Percentiles rank a stretch among this genome's conserved stretches.
Conservation (phyloP, 495 filamentous ascomycete species). For the Penicillium silybi region DNA sequence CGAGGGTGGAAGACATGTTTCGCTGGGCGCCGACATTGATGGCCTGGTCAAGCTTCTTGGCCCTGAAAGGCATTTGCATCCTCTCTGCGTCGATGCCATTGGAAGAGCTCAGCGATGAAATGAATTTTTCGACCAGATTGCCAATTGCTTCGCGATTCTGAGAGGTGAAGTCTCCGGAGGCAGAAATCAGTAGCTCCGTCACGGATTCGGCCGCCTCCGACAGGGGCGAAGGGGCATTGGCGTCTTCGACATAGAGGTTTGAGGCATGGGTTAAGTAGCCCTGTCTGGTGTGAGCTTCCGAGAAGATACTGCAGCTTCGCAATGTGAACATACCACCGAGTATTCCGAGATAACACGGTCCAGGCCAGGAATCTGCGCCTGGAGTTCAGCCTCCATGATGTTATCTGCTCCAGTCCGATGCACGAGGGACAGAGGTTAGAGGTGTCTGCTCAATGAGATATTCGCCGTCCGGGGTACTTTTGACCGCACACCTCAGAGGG, state of each 20-base stretch:
- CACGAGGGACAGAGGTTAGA: neutral
- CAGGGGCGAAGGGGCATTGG: slow-evolving; percentile 64
- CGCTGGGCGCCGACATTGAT: slow-evolving; percentile 92
- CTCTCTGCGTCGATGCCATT: slow-evolving; percentile 69
- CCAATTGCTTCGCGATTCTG: slow-evolving; percentile 73
- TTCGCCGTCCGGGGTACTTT: slow-evolving; percentile 9
- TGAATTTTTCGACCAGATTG: slow-evolving; percentile 86
- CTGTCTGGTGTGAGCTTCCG: slow-evolving; percentile 26
- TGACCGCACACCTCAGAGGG: slow-evolving; percentile 12
- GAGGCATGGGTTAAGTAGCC: slow-evolving; percentile 94
- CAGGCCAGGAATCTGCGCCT: slow-evolving; percentile 77
- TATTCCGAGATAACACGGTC: slow-evolving; percentile 91
- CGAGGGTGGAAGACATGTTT: slow-evolving; percentile 93
- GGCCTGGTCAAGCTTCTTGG: slow-evolving; percentile 86
- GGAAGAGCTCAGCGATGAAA: slow-evolving; percentile 68
- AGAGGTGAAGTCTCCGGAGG: slow-evolving; percentile 71
- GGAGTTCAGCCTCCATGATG: slow-evolving; percentile 87
- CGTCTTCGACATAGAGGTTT: slow-evolving; percentile 71
- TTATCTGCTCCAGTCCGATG: slow-evolving; percentile 2
- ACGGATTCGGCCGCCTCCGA: slow-evolving; percentile 81
- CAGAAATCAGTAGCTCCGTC: slow-evolving; percentile 81
- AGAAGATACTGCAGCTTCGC: slow-evolving; percentile 1
- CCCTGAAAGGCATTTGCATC: slow-evolving; percentile 64
- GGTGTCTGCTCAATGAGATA: neutral
- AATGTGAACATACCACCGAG: slow-evolving; percentile 54